Conservation (phyloP, 108 stramenopile species). For the Cyclotella sp. region DNA sequence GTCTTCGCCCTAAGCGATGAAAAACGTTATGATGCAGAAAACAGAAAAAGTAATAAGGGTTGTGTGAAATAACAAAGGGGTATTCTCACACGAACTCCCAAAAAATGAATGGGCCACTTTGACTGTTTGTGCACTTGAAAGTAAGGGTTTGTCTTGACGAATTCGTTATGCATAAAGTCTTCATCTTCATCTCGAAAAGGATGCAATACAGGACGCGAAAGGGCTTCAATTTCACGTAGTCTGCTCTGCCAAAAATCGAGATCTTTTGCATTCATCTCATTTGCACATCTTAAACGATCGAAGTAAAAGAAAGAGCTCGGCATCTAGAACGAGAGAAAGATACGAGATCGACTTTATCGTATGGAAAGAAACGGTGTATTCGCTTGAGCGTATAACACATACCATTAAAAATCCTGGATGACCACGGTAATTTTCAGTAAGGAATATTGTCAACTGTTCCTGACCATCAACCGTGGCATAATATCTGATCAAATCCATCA, state of each 20-base stretch:
- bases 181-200: no score
- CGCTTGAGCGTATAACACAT: background rate
- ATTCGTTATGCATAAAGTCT: background rate
- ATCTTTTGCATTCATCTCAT: slow-evolving; percentile 3
- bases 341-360: background rate
- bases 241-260: slow-evolving; percentile 48
- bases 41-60: no score
- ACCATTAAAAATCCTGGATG: slow-evolving; percentile 66
- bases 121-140: slow-evolving; percentile 44
- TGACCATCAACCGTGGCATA: slow-evolving; percentile 52
- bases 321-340: slow-evolving; percentile 21
- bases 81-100: no score
- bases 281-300: slow-evolving; percentile 59
- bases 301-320: slow-evolving; percentile 73
- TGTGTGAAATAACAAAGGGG: no score
- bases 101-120: slow-evolving; percentile 76
- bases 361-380: no score
- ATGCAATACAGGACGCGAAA: slow-evolving; percentile 41
- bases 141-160: background rate
- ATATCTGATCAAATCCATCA: slow-evolving; percentile 63
- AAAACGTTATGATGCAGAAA: no score
- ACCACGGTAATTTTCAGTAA: slow-evolving; percentile 68
- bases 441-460: slow-evolving; percentile 56
- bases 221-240: slow-evolving; percentile 57
- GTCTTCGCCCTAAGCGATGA: slow-evolving; percentile 60